Evolutionary conservation across 1,284 basidiomycete genomes (phyloP).

Genomic region (Ceratobasidium theobromae): DNA sequence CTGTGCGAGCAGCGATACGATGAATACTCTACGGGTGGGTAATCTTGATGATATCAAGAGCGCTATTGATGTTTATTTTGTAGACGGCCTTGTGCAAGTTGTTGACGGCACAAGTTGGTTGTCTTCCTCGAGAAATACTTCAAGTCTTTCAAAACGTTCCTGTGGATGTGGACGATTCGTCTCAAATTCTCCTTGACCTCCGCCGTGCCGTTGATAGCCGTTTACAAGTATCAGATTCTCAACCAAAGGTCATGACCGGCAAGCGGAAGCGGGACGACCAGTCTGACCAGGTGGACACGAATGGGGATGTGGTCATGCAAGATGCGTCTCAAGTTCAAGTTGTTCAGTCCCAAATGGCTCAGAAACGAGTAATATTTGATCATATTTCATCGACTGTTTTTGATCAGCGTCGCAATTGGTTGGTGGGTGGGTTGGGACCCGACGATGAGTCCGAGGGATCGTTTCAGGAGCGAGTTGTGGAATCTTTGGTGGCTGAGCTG

Average conservation of each 20-base stretch:
- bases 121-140: conserved; percentile 1
- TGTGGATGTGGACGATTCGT: background rate
- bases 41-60: background rate
- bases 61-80: conserved; percentile 38
- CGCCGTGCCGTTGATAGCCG: conserved; percentile 2
- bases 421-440: conserved; percentile 1
- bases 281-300: background rate
- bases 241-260: background rate
- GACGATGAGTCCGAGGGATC: background rate
- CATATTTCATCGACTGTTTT: conserved; percentile 13
- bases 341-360: background rate
- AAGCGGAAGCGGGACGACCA: conserved; percentile 4
- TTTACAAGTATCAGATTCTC: background rate
- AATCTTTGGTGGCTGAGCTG: background rate
- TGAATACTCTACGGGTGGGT: background rate
- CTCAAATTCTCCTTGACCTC: background rate
- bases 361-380: background rate
- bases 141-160: conserved; percentile 10
- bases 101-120: conserved; percentile 42
- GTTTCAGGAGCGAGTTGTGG: background rate
- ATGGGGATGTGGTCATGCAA: conserved; percentile 22
- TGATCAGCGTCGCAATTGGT: conserved; percentile 1
- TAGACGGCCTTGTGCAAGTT: conserved; percentile 47
- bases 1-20: background rate
- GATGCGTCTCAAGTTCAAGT: background rate